Evolutionary conservation across 441 rosid species (phyloP), one percentile per base, ranked within the genome.

Genomic region (Aquilaria agallochum): DNA sequence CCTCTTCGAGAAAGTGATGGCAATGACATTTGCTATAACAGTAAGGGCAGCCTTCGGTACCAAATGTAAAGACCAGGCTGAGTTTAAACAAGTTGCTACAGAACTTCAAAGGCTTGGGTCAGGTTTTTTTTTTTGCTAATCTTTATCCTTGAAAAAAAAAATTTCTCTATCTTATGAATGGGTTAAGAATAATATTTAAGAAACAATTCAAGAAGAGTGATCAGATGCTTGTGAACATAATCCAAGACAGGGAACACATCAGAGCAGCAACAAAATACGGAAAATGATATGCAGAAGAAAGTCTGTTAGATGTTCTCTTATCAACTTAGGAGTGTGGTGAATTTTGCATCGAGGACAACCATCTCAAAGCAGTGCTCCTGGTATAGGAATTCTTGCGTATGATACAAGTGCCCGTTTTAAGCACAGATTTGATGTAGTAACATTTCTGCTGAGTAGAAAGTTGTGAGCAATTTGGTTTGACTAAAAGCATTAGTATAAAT

Each of bases 31-130:
- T 49, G 20, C 48, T 1, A 54, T 63, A 31, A 58, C 56, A 12
- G 59, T 66, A 0, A 54, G 69, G 50, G 11, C 61, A 5, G 68
- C 78, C 2, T 74, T 74, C 46, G 72, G 72, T 1, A 46, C 30
- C 5, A 62, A 58, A 42, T 11, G 36, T 45, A 49, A 53, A 44
- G 72, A 67, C 11, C 55, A 67, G 11, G 65, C 52, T 1, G 9
- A 11, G 4, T 72, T 62, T 8, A 2, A 63, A 5, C n/a, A 44
- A 4, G 12, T 53, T 11, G 42, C 2, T 0, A 1, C 11, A 5
- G 62, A 67, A 42, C 0, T 2, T 7, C 8, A 15, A 10, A 31
- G 30, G 30, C 5, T 50, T 14, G 44, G 30, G 0, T 27, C 31
- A 20, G 72, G 63, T 1, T 59, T 59, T 68, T 11, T 32, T n/a